These are phyloP conservation scores for Penicillium desertorum DNA, from an alignment of 495 filamentous ascomycete species.

Conservation along the genomic window DNA sequence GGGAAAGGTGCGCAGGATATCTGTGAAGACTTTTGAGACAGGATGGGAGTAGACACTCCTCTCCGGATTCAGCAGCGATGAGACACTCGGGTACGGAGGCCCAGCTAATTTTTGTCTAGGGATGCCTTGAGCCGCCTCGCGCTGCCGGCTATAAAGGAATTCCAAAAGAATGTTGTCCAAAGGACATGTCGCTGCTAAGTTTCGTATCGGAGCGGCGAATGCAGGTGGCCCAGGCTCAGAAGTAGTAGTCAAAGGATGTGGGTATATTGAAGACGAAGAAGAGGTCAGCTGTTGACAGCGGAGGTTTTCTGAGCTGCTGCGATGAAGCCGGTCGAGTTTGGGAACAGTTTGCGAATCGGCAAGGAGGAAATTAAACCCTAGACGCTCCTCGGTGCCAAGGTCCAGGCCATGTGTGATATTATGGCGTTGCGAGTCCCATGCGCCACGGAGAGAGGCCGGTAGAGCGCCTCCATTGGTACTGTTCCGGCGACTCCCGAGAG, in stretches of 20 bases:
- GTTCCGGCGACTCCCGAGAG: constrained; percentile 30
- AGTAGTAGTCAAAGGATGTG: constrained; percentile 24
- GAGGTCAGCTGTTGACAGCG: constrained; percentile 26
- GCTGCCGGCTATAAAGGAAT: constrained; percentile 67
- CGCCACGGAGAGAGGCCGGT: constrained; percentile 32
- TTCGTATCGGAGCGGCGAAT: constrained; percentile 54
- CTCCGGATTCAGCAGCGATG: constrained; percentile 68
- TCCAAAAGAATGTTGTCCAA: constrained; percentile 74
- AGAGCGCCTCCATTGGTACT: constrained; percentile 25
- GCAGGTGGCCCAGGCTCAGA: constrained; percentile 31
- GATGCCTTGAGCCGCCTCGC: constrained; percentile 60
- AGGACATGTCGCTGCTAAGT: constrained; percentile 64
- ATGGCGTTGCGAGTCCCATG: constrained; percentile 54
- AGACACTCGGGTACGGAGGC: constrained; percentile 72
- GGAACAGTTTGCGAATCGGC: constrained; percentile 51
- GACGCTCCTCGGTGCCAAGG: constrained; percentile 55
- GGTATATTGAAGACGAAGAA: constrained; percentile 28
- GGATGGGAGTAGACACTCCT: constrained; percentile 62
- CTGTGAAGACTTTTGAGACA: constrained; percentile 77
- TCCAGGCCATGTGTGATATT: constrained; percentile 56
- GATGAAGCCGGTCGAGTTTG: constrained; percentile 38
- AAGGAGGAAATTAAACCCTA: constrained; percentile 69
- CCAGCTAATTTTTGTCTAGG: constrained; percentile 62
- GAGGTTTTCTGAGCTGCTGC: constrained; percentile 30
- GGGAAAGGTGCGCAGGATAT: constrained; percentile 74